phyloP scores from a whole-genome alignment of 768 basidiomycete species.

The Pleurotus ostreatus region DNA sequence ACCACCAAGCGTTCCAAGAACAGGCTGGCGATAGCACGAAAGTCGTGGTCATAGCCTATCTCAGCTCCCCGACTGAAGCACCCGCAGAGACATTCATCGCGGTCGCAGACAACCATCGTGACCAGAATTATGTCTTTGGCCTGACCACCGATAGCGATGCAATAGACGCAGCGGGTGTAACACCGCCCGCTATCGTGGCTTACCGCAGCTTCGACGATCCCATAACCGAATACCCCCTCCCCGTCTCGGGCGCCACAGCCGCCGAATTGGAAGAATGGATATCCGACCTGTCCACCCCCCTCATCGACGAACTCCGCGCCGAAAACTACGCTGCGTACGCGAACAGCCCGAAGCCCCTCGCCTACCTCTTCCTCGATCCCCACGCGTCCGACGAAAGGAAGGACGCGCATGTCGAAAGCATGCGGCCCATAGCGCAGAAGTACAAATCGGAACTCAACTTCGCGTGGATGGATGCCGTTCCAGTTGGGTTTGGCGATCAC shows the following conservation, averaged over 20 bases:
- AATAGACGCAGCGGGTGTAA: slow-evolving; percentile 67
- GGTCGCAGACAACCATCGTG: slow-evolving; percentile 83
- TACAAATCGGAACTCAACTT: slow-evolving; percentile 91
- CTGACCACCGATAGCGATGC: slow-evolving; percentile 67
- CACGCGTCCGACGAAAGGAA: slow-evolving; percentile 57
- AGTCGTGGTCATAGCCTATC: slow-evolving; percentile 85
- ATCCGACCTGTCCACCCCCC: slow-evolving; percentile 77
- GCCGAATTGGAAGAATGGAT: slow-evolving; percentile 76
- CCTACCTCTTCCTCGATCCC: slow-evolving; percentile 93
- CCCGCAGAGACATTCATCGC: slow-evolving; percentile 73
- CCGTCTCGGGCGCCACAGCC: slow-evolving; percentile 47
- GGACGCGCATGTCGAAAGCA: slow-evolving; percentile 56
- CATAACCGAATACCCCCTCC: slow-evolving; percentile 60
- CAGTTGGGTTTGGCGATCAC: slow-evolving; percentile 84
- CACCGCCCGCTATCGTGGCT: slow-evolving; percentile 80
- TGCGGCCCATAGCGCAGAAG: slow-evolving; percentile 76
- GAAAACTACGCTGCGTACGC: slow-evolving; percentile 93
- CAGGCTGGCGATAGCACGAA: slow-evolving; percentile 57
- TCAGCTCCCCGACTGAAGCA: slow-evolving; percentile 62
- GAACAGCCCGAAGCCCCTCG: slow-evolving; percentile 76
- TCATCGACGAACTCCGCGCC: slow-evolving; percentile 88
- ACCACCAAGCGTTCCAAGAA: slow-evolving; percentile 78
- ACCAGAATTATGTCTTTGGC: slow-evolving; percentile 86
- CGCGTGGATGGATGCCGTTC: slow-evolving; percentile 88
- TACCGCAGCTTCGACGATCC: slow-evolving; percentile 94